These are phyloP conservation scores for Aspergillus nanangensis DNA, from an alignment of 495 filamentous ascomycete genomes.

Conservation along the genomic window DNA sequence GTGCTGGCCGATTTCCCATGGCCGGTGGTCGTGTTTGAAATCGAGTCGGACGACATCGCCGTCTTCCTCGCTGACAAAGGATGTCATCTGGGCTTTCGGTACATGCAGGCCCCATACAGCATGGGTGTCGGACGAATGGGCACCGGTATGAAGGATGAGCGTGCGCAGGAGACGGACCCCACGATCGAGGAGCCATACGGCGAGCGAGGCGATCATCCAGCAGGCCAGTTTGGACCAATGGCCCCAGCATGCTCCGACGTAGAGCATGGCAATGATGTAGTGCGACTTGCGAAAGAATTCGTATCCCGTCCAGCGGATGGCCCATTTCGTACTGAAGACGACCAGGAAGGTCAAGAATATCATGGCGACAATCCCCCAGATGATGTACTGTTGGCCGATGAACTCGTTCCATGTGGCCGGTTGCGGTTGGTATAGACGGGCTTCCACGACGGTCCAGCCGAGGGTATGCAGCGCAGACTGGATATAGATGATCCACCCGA, in stretches of 20 bases:
- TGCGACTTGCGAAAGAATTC: slow-evolving; percentile 63
- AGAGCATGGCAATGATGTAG: slow-evolving; percentile 60
- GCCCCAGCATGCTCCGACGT: slow-evolving; percentile 63
- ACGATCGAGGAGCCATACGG: slow-evolving; percentile 54
- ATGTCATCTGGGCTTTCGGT: slow-evolving; percentile 41
- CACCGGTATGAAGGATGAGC: slow-evolving; percentile 45
- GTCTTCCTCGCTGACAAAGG: slow-evolving; percentile 44
- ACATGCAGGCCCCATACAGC: slow-evolving; percentile 29
- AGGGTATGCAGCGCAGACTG: slow-evolving; percentile 60
- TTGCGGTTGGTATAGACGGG: slow-evolving; percentile 59
- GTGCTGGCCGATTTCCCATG: slow-evolving; percentile 61
- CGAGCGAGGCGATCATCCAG: slow-evolving; percentile 57
- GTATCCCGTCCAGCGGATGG: slow-evolving; percentile 58
- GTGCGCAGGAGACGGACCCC: slow-evolving; percentile 44
- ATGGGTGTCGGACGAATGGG: slow-evolving; percentile 31
- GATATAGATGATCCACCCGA: slow-evolving; percentile 58
- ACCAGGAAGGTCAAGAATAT: slow-evolving; percentile 53
- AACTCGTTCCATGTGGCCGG: slow-evolving; percentile 47
- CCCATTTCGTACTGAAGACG: slow-evolving; percentile 47
- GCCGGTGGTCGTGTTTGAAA: slow-evolving; percentile 48
- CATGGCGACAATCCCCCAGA: slow-evolving; percentile 63
- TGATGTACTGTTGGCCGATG: slow-evolving; percentile 52
- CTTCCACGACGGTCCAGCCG: slow-evolving; percentile 60
- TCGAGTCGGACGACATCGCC: slow-evolving; percentile 54
- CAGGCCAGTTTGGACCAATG: slow-evolving; percentile 60